Evolutionary conservation across 805 yeast species (phyloP).

Genomic region (Candida methanosorbosa): DNA sequence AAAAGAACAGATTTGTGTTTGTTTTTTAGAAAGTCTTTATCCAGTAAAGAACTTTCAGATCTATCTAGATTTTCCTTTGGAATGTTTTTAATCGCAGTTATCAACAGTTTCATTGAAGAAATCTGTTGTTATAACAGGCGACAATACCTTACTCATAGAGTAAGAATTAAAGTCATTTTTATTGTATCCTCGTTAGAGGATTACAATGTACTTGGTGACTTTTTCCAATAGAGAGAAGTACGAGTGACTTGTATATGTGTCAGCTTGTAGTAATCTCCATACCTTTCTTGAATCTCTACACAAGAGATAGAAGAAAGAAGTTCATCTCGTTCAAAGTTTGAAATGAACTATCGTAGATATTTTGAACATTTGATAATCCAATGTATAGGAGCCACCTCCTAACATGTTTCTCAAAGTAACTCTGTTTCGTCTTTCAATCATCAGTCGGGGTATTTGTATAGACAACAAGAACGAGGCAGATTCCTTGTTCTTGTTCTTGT

Average conservation of each 20-base stretch:
- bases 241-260: conserved; percentile 11
- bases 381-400: too few relatives aligned
- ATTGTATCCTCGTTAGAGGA: conserved; percentile 18
- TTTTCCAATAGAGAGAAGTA: conserved; percentile 22
- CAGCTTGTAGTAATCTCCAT: conserved; percentile 27
- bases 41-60: too few relatives aligned
- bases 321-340: too few relatives aligned
- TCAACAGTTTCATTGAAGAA: background rate
- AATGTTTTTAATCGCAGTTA: conserved; percentile 20
- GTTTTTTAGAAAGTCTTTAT: too few relatives aligned
- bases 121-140: background rate
- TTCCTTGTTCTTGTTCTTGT: too few relatives aligned
- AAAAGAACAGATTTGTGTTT: too few relatives aligned
- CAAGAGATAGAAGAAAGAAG: too few relatives aligned
- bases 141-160: conserved; percentile 18
- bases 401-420: too few relatives aligned
- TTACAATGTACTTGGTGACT: conserved; percentile 16
- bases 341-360: too few relatives aligned
- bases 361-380: too few relatives aligned
- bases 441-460: too few relatives aligned
- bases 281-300: conserved; percentile 18
- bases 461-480: too few relatives aligned
- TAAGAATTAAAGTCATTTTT: conserved; percentile 10
- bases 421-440: background rate
- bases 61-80: conserved; percentile 22